Base-by-base conservation (phyloP, 805 yeast species). In the Torulaspora quercuum region DNA sequence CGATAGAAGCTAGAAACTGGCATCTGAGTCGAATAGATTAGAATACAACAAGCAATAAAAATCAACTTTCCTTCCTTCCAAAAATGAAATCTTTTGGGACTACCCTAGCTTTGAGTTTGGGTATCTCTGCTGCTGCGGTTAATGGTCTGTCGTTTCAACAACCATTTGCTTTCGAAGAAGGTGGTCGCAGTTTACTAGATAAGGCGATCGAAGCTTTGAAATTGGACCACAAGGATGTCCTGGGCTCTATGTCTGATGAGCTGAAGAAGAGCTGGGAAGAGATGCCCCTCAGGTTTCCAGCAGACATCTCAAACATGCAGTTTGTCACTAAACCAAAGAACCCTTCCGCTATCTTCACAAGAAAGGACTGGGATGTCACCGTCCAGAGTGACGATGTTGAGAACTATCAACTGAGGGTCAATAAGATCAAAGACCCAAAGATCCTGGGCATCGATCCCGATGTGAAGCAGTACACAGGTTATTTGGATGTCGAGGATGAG, bases 381-480 rank as follows among this genome's bases (percentile, higher is more conserved):
- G 63, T 58, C 4, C 42, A 50, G 25, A 61, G 63, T 40, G 59
- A 47, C 21, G 62, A 63, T 38, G 56, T 67, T 24, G 71, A 75
- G 28, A 62, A 67, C 56, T 71, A 81, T 60, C 64, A 73, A 43
- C 67, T 83, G 62, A 76, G 90, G 56, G 75, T 78, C 49, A 74
- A 73, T 63, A 68, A 67, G 52, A 57, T 70, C 20, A 46, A 49
- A 25, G 65, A 73, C 46, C 95, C 95, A 9, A 68, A 71, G 45
- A 68, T 65, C 24, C 72, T 89, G 48, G 95, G 94, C 11, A 65
- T 89, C 39, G 97, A 90, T 65, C 65, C 70, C 7, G 56, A 59
- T 27, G 95, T 86, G 33, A 77, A 81, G 55, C 95, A 87, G 62
- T 80, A 75, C 59, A 71, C 89, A 23, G 96, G 96, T 36, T 87